Evolutionary conservation across 305 asterid genomes (phyloP).

Genomic region (Salvia sclarea): DNA sequence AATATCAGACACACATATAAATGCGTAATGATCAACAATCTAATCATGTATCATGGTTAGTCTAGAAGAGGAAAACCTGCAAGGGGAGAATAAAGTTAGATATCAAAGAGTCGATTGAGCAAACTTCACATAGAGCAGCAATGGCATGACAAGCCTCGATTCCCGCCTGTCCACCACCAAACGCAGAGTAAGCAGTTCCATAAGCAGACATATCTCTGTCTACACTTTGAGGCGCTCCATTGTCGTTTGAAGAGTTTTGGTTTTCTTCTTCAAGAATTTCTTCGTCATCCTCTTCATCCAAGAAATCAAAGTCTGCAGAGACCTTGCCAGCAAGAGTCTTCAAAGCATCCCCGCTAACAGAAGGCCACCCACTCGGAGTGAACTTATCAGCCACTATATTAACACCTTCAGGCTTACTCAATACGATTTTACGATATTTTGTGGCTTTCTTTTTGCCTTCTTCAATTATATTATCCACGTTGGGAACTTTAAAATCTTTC

Average conservation of each 20-base stretch:
- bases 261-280: conserved; percentile 40
- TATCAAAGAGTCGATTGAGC: conserved; percentile 88
- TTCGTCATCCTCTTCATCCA: conserved; percentile 54
- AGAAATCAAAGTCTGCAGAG: conserved; percentile 67
- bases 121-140: conserved; percentile 94
- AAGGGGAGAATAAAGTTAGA: conserved; percentile 97
- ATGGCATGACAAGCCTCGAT: conserved; percentile 91
- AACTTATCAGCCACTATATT: conserved; percentile 60
- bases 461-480: conserved; percentile 71
- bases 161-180: conserved; percentile 73
- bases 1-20: not conserved
- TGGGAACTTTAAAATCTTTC: conserved; percentile 79
- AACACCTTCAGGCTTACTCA: conserved; percentile 62
- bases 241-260: conserved; percentile 32
- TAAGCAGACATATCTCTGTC: conserved; percentile 64
- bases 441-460: conserved; percentile 89
- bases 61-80: conserved; percentile 65
- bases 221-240: conserved; percentile 25
- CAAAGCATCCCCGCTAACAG: conserved; percentile 81
- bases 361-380: conserved; percentile 99
- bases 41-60: conserved; percentile 2
- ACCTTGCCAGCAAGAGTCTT: conserved; percentile 82
- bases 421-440: conserved; percentile 65
- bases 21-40: conserved; percentile 3
- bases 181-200: conserved; percentile 72